Conservation (phyloP, 371 early-diverging fungal species). For the Cokeromyces recurvatus region DNA sequence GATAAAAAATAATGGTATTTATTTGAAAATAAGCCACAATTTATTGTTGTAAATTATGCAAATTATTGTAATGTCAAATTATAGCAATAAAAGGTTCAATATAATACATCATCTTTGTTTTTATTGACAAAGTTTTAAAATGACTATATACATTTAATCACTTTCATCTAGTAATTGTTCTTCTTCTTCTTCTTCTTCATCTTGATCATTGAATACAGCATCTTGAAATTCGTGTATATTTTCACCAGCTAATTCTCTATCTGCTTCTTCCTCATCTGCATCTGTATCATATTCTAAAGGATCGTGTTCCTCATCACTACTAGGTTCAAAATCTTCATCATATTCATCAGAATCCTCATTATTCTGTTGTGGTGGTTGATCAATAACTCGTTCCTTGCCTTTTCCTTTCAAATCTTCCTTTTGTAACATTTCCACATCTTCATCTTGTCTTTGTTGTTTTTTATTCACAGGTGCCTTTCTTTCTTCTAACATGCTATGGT, state of each 20-base stretch:
- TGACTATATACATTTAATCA: constrained; percentile 13
- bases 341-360: constrained; percentile 31
- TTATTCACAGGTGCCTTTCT: constrained; percentile 25
- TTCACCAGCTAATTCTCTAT: constrained; percentile 8
- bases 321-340: constrained; percentile 36
- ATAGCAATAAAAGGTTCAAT: neutral
- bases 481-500: constrained; percentile 40
- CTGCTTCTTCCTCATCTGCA: constrained; percentile 13
- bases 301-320: constrained; percentile 35
- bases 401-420: constrained; percentile 1
- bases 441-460: neutral
- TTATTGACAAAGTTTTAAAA: no score
- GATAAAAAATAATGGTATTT: no score
- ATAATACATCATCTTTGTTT: no score
- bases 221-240: constrained; percentile 7
- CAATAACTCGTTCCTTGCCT: constrained; percentile 2
- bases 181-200: constrained; percentile 7
- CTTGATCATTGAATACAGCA: constrained; percentile 1
- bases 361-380: constrained; percentile 18
- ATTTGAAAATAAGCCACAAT: no score
- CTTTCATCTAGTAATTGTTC: constrained; percentile 15
- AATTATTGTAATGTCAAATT: no score
- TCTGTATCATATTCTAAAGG: constrained; percentile 43
- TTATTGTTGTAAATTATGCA: no score
- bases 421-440: constrained; percentile 1